Conservation (phyloP, 441 rosid species). For the Populus tomentosa region DNA sequence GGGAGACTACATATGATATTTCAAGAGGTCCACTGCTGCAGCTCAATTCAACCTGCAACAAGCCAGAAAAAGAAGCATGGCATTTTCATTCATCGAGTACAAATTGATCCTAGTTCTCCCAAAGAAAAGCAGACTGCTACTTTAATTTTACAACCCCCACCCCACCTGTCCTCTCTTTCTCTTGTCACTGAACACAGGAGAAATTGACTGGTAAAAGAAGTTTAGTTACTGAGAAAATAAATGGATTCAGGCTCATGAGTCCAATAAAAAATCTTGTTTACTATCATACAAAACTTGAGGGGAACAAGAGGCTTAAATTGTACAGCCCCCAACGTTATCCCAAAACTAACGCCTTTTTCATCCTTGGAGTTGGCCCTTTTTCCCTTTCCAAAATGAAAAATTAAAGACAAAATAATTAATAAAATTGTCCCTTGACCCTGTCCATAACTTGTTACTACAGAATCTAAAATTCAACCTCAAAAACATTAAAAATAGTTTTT, state of each 20-base stretch:
- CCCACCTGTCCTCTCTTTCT: background rate
- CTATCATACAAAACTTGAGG: background rate
- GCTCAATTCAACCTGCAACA: conserved; percentile 69
- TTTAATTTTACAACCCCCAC: background rate
- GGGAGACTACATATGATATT: conserved; percentile 60
- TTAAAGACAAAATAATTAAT: no score
- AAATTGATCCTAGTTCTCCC: background rate
- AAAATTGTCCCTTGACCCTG: background rate
- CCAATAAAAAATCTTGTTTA: background rate
- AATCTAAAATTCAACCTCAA: background rate
- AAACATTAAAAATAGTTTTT: background rate
- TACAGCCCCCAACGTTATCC: background rate
- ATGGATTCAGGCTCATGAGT: background rate
- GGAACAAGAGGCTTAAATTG: background rate
- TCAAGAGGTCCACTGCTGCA: conserved; percentile 57
- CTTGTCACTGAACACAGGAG: background rate
- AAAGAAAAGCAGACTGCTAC: background rate
- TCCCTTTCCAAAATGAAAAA: background rate
- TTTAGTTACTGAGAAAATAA: background rate
- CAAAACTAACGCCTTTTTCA: background rate
- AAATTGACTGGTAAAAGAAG: background rate
- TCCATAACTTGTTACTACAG: background rate
- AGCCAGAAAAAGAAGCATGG: conserved; percentile 6
- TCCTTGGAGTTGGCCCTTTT: background rate
- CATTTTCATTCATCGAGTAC: background rate